These are phyloP conservation scores for Chaetomium cochliodes DNA, from an alignment of 495 filamentous ascomycete species.

Conservation along the genomic window DNA sequence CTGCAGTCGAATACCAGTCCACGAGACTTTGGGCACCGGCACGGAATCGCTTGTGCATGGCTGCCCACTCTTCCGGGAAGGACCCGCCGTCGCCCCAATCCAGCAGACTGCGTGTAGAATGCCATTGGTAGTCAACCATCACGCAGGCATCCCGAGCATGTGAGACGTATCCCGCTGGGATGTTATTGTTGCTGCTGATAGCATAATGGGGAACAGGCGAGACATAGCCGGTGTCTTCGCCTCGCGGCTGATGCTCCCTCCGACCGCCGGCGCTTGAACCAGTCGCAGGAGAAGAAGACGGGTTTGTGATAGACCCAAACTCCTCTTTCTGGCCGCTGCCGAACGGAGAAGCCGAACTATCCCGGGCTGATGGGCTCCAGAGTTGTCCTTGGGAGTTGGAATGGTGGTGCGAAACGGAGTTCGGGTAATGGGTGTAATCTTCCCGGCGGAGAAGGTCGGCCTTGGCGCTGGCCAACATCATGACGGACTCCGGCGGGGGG, in stretches of 20 bases:
- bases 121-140: slow-evolving; percentile 89
- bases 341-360: slow-evolving; percentile 16
- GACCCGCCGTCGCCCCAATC: slow-evolving; percentile 85
- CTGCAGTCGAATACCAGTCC: slow-evolving; percentile 66
- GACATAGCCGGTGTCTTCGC: slow-evolving; percentile 55
- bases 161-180: slow-evolving; percentile 81
- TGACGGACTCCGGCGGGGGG: slow-evolving; percentile 76
- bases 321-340: slow-evolving; percentile 14
- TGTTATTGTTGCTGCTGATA: slow-evolving; percentile 71
- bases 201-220: slow-evolving; percentile 81
- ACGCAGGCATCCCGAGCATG: slow-evolving; percentile 91
- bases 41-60: slow-evolving; percentile 87
- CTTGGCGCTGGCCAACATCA: slow-evolving; percentile 86
- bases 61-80: slow-evolving; percentile 90
- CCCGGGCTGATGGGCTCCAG: slow-evolving; percentile 35
- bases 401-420: slow-evolving; percentile 36
- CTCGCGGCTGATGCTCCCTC: slow-evolving; percentile 14
- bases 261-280: slow-evolving; percentile 25
- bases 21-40: slow-evolving; percentile 73
- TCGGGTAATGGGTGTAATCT: slow-evolving; percentile 55
- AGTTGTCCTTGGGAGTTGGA: slow-evolving; percentile 41
- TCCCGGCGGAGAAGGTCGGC: slow-evolving; percentile 73
- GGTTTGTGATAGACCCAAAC: slow-evolving; percentile 29
- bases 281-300: slow-evolving; percentile 34
- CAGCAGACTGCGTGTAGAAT: slow-evolving; percentile 74